Conservation (phyloP, 768 basidiomycete genomes). For the Lentinula sp. region DNA sequence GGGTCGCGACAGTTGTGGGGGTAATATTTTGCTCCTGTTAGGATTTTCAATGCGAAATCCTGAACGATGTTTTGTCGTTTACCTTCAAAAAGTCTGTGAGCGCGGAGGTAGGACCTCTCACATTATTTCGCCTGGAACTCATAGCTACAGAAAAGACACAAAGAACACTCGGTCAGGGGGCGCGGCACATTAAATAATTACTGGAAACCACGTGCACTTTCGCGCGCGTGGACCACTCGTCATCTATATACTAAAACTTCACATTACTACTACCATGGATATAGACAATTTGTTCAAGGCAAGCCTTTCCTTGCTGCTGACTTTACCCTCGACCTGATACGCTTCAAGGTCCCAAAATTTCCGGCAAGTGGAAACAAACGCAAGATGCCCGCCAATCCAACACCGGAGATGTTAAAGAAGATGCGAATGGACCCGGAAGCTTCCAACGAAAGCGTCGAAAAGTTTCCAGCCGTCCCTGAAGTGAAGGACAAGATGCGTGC, state of each 20-base stretch:
- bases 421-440: slow-evolving; percentile 49
- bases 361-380: slow-evolving; percentile 61
- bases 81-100: slow-evolving; percentile 78
- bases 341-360: slow-evolving; percentile 56
- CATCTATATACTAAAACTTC: background rate
- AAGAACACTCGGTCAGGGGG: background rate
- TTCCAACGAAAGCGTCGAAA: background rate
- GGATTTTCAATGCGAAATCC: background rate
- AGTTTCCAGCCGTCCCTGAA: slow-evolving; percentile 6
- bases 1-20: slow-evolving; percentile 36
- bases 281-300: slow-evolving; percentile 51
- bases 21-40: slow-evolving; percentile 43
- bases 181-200: background rate
- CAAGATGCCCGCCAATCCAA: slow-evolving; percentile 70
- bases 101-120: slow-evolving; percentile 79
- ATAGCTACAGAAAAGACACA: background rate
- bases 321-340: background rate
- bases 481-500: slow-evolving; percentile 30
- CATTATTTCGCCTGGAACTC: slow-evolving; percentile 36
- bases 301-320: background rate
- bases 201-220: background rate
- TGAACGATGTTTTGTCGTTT: slow-evolving; percentile 10
- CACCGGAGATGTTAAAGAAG: slow-evolving; percentile 78
- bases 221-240: background rate
- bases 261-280: slow-evolving; percentile 27